Percentiles rank a stretch among this genome's conserved stretches.
Evolutionary conservation across 2,329 filamentous ascomycete genomes (phyloP).

Genomic region (Scytalidium lignicola): DNA sequence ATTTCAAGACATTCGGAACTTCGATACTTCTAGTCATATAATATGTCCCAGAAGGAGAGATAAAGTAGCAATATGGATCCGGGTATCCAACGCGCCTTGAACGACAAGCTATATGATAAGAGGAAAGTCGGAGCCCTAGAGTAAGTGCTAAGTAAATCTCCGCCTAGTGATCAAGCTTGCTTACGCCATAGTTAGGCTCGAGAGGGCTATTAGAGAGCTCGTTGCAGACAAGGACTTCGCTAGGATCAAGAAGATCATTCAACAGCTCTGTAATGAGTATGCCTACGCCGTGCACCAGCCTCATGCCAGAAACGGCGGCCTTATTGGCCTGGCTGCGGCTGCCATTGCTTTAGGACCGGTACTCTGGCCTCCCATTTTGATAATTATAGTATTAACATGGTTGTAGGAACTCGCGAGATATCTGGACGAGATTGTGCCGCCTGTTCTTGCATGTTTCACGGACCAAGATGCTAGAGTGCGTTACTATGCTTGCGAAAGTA

Average conservation of each 20-base stretch:
- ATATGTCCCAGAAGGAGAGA: background rate
- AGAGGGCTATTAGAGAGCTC: conserved; percentile 83
- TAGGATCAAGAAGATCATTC: conserved; percentile 79
- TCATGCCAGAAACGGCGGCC: conserved; percentile 89
- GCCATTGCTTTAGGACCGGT: conserved; percentile 92
- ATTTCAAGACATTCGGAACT: background rate
- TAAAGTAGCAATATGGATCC: conserved; percentile 64
- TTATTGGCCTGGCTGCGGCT: conserved; percentile 92
- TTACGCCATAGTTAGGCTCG: conserved; percentile 56
- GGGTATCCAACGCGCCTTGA: conserved; percentile 83
- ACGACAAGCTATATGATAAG: conserved; percentile 98
- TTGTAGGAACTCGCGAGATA: conserved; percentile 82
- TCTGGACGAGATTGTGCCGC: conserved; percentile 88
- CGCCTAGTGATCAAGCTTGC: background rate
- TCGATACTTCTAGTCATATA: background rate
- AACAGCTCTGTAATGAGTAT: conserved; percentile 96
- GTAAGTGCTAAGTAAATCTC: conserved; percentile 49
- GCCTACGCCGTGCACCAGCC: conserved; percentile 96
- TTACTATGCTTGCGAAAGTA: conserved; percentile 98
- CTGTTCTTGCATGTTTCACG: conserved; percentile 93
- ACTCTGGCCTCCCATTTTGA: conserved; percentile 34
- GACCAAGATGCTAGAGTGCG: conserved; percentile 96
- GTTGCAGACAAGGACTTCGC: conserved; percentile 72
- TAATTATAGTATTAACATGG: conserved; percentile 7
- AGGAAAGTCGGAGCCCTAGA: conserved; percentile 94